Evolutionary conservation across 1,284 basidiomycete genomes (phyloP).

Genomic region (Cutaneotrichosporon dermatis): DNA sequence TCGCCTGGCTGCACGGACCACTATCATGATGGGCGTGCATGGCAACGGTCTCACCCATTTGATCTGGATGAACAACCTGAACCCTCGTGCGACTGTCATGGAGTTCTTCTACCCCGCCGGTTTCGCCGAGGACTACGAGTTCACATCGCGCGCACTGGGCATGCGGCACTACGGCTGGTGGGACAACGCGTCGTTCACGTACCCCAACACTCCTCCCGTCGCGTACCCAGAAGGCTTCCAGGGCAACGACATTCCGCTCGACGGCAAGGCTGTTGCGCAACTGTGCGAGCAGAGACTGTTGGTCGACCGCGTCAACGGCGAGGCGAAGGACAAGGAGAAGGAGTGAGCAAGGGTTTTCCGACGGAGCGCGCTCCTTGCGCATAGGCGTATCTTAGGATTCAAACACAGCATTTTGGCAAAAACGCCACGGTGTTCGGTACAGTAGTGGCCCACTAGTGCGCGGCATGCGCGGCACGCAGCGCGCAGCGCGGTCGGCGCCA

Average conservation of each 20-base stretch:
- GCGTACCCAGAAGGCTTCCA: constrained; percentile 50
- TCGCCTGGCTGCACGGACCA: constrained; percentile 68
- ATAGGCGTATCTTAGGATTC: background rate
- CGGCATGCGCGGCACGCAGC: background rate
- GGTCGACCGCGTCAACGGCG: constrained; percentile 24
- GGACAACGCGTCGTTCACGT: constrained; percentile 64
- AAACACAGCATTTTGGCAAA: background rate
- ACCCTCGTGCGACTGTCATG: constrained; percentile 53
- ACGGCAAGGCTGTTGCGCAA: constrained; percentile 48
- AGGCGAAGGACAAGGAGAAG: background rate
- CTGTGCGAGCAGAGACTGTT: constrained; percentile 44
- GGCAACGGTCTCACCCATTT: constrained; percentile 72
- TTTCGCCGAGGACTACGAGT: constrained; percentile 74
- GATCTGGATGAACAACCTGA: constrained; percentile 63
- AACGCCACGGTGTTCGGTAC: no score
- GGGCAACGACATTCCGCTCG: constrained; percentile 55
- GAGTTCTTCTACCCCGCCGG: constrained; percentile 59
- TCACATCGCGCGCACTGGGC: constrained; percentile 59
- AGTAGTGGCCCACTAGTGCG: no score
- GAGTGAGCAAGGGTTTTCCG: background rate
- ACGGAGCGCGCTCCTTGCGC: no score
- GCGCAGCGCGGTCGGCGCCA: background rate
- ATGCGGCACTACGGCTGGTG: constrained; percentile 72
- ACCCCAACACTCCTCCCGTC: constrained; percentile 52
- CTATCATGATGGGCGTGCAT: constrained; percentile 73